These are phyloP conservation scores for Tolypocladium tropicale DNA, from an alignment of 2,329 filamentous ascomycete genomes.

Conservation along the genomic window DNA sequence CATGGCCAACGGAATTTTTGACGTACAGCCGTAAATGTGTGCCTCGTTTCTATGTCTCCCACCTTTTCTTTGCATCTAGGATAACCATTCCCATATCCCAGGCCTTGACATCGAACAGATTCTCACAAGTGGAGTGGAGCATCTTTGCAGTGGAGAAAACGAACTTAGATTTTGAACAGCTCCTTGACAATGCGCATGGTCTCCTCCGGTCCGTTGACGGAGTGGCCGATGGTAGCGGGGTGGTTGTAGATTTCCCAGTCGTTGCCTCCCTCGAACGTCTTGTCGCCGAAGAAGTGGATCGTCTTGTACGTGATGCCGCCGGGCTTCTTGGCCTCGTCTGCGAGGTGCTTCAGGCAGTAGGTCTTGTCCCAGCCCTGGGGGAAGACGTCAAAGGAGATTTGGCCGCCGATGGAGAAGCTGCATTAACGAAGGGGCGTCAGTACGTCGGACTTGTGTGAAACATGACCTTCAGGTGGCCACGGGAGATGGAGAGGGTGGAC, in stretches of 20 bases:
- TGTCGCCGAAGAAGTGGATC: constrained; percentile 98
- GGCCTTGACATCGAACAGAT: background rate
- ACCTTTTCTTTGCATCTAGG: background rate
- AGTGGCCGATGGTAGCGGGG: constrained; percentile 71
- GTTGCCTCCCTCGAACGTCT: constrained; percentile 83
- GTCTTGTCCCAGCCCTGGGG: constrained; percentile 97
- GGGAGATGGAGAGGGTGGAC: too few species aligned
- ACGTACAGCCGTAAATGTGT: background rate
- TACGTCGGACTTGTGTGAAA: background rate
- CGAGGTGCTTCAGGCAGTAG: constrained; percentile 83
- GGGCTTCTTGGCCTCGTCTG: constrained; percentile 61
- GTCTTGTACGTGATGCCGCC: constrained; percentile 70
- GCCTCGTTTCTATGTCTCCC: background rate
- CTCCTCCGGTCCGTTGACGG: constrained; percentile 72
- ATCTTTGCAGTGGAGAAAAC: background rate
- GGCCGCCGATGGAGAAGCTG: constrained; percentile 87
- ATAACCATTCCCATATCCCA: background rate
- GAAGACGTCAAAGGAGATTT: constrained; percentile 98
- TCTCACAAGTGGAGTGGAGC: background rate
- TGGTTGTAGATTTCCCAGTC: constrained; percentile 92
- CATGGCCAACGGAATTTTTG: background rate
- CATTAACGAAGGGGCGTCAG: background rate
- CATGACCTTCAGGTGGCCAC: background rate
- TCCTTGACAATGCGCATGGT: constrained; percentile 72
- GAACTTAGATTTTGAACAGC: constrained; percentile 55